Conservation (phyloP, 768 basidiomycete species). For the Chalciporus pseudorubinellus region DNA sequence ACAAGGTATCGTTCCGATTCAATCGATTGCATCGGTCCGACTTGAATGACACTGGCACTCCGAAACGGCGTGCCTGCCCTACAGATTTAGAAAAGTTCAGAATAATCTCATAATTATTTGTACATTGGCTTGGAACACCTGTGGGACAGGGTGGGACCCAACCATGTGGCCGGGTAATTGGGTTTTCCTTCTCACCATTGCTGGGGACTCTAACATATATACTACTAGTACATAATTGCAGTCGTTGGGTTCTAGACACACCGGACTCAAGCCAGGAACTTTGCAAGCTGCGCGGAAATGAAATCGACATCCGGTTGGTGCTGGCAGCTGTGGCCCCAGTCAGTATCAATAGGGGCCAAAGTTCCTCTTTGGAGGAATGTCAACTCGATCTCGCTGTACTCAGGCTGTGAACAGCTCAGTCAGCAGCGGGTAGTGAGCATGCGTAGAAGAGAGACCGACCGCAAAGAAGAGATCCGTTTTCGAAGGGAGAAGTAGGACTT, state of each 20-base stretch:
- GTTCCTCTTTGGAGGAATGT: constrained; percentile 38
- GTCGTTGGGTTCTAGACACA: background rate
- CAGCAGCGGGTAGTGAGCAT: background rate
- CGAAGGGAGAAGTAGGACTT: constrained; percentile 53
- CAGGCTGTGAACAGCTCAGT: constrained; percentile 36
- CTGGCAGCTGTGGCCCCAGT: constrained; percentile 18
- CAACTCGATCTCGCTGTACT: constrained; percentile 50
- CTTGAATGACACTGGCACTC: background rate
- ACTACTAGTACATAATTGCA: background rate
- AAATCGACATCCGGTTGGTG: constrained; percentile 7
- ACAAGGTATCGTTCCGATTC: too few species aligned
- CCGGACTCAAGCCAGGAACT: constrained; percentile 12
- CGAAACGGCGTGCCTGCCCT: background rate
- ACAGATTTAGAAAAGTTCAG: background rate
- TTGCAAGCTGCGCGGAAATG: constrained; percentile 6
- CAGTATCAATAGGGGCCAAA: constrained; percentile 43
- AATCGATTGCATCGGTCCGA: background rate
- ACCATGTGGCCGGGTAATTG: background rate
- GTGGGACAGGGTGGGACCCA: background rate
- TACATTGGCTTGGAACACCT: background rate
- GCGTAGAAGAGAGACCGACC: constrained; percentile 23
- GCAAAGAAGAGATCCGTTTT: constrained; percentile 59
- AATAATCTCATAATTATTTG: too few species aligned
- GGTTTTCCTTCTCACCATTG: background rate
- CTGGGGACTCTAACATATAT: background rate